phyloP scores from a whole-genome alignment of 73 alveolate genomes.

The Tetrahymena thermophila region DNA sequence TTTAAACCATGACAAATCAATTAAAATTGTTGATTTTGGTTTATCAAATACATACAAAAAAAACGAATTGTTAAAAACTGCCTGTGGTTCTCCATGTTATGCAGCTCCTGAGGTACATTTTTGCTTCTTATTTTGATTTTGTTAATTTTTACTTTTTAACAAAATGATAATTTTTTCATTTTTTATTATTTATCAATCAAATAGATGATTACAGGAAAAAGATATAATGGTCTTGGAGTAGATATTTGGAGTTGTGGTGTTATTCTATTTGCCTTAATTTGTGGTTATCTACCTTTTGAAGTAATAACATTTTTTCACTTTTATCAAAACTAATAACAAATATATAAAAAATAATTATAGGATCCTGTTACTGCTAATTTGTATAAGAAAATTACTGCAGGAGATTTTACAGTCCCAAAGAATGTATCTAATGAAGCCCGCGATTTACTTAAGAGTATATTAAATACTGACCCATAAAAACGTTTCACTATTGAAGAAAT shows the following conservation, averaged over 20 bases:
- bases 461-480: constrained; percentile 72
- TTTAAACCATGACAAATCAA: constrained; percentile 59
- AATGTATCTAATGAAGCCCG: constrained; percentile 56
- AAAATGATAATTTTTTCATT: background rate
- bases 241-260: constrained; percentile 87
- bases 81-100: constrained; percentile 98
- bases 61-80: constrained; percentile 81
- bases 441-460: constrained; percentile 66
- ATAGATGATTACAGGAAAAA: constrained; percentile 73
- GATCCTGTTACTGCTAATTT: constrained; percentile 73
- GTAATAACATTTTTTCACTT: background rate
- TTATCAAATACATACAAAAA: constrained; percentile 65
- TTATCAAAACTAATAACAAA: too few relatives aligned
- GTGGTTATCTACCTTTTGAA: constrained; percentile 87
- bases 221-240: constrained; percentile 58
- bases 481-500: constrained; percentile 72
- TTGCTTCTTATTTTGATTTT: background rate
- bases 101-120: constrained; percentile 88
- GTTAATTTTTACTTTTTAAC: background rate
- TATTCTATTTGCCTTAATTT: constrained; percentile 70
- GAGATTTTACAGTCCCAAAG: constrained; percentile 62
- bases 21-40: constrained; percentile 93
- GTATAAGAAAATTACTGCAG: constrained; percentile 73
- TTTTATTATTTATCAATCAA: background rate
- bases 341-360: background rate